Base-by-base conservation (phyloP, 495 filamentous ascomycete genomes). In the Xylaria telfairii region DNA sequence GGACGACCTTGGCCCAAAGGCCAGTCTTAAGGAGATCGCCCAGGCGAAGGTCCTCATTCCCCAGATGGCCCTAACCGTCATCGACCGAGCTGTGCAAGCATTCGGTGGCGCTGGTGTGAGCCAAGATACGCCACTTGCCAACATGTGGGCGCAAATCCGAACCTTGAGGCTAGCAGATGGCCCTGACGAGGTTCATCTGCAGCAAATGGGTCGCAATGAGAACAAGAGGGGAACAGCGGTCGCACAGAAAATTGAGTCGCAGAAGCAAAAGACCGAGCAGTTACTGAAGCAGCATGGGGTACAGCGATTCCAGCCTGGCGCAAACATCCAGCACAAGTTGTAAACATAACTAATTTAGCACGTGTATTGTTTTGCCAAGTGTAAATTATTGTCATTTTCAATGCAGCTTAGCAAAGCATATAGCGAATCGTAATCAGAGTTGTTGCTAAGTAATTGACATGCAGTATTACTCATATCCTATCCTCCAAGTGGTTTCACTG, bases 121-220 rank as follows among this genome's bases (percentile, higher is more conserved):
- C 75, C 94, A 97, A 82, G 94, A 97, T 82, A 96, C 94, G 2
- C 94, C 94, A 28, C 84, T 97, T 65, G 93, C 94, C 30, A 89
- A 88, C 74, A 88, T 95, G 89, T 97, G 94, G 94, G 92, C 94
- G 28, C 81, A 88, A 64, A 92, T 93, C 74, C 85, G 94, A 39
- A 97, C 94, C 2, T 78, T 97, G 73, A 85, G 93, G 65, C 88
- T 97, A 76, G 94, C 93, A 4, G 94, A 97, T 81, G 95, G 94
- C 7, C 94, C 94, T 0, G 95, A 97, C 81, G 95, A 97, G 87
- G 94, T 96, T 47, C 94, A 97, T 81, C 80, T 97, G 79, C 92
- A 96, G 83, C 94, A 97, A 79, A 85, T 97, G 82, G 95, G 93
- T 13, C 87, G 88, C 74, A 89, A 93, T 62, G 94, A 98, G 86